These are phyloP conservation scores for Talaromyces sp. DNA, from an alignment of 2,329 filamentous ascomycete species.

Conservation along the genomic window DNA sequence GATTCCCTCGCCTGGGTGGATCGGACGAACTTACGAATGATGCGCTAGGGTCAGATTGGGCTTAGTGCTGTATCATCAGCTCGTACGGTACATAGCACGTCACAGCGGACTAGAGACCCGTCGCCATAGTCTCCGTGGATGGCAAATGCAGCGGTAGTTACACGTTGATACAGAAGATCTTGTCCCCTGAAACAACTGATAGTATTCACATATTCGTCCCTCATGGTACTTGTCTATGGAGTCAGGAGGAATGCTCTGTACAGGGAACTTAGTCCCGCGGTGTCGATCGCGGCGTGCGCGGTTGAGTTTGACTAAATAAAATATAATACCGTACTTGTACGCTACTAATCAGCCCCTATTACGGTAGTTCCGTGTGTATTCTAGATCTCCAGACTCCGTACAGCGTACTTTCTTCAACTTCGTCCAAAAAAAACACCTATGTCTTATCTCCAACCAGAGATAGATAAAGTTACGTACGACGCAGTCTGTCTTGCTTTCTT, in stretches of 20 bases:
- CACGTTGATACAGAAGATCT: background rate
- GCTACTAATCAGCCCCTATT: background rate
- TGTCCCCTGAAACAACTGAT: background rate
- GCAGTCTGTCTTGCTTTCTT: background rate
- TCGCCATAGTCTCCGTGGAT: background rate
- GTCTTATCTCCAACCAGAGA: background rate
- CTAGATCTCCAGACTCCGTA: background rate
- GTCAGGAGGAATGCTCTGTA: background rate
- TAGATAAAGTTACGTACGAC: too few relatives aligned
- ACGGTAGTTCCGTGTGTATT: background rate
- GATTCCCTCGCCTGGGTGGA: background rate
- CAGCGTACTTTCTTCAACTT: background rate
- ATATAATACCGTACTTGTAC: background rate
- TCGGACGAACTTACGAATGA: background rate
- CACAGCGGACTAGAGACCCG: constrained; percentile 3
- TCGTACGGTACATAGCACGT: background rate
- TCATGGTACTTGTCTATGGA: background rate
- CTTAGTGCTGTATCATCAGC: background rate
- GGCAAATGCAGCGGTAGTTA: background rate
- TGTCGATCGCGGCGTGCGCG: constrained; percentile 2
- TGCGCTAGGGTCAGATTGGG: background rate
- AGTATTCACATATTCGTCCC: background rate
- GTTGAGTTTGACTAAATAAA: background rate
- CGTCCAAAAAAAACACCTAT: background rate
- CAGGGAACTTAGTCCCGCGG: background rate